Evolutionary conservation across 2,329 filamentous ascomycete genomes (phyloP).

Genomic region (Beauveria medogensis): DNA sequence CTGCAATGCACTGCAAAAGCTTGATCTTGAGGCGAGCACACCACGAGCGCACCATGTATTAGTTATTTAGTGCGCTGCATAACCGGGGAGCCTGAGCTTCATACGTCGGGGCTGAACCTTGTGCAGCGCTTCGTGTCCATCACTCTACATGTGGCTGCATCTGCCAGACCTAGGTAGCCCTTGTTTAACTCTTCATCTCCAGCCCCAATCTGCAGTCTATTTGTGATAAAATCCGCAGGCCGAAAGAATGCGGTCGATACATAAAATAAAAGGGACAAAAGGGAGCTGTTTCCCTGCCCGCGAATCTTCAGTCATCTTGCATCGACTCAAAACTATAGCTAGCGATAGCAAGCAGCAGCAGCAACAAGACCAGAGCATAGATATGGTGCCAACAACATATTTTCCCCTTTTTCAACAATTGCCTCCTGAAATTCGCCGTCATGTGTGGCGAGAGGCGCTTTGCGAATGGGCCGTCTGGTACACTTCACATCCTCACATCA

Average conservation of each 20-base stretch:
- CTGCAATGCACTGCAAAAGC: no score
- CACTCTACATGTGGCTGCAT: background rate
- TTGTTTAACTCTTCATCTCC: background rate
- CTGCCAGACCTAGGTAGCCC: background rate
- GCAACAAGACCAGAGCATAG: background rate
- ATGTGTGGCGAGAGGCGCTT: conserved; percentile 6
- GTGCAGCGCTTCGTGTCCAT: background rate
- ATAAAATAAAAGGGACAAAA: background rate
- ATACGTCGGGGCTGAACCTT: no score
- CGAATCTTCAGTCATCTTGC: background rate
- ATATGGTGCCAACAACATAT: background rate
- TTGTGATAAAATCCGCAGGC: background rate
- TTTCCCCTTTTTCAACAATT: background rate
- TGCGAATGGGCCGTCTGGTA: conserved; percentile 8
- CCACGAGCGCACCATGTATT: no score
- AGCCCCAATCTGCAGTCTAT: background rate
- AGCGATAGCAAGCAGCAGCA: background rate
- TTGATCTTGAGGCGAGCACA: no score
- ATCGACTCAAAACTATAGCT: background rate
- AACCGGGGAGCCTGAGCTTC: no score
- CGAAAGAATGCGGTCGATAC: background rate
- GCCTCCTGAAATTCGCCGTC: conserved; percentile 3
- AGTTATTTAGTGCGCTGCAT: no score
- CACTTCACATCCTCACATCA: conserved; percentile 7
- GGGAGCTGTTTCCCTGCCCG: background rate